A percentile compares a stretch with the other conserved stretches of the same genome.
Conservation (phyloP, 73 alveolate genomes). For the Urostyla sp. region DNA sequence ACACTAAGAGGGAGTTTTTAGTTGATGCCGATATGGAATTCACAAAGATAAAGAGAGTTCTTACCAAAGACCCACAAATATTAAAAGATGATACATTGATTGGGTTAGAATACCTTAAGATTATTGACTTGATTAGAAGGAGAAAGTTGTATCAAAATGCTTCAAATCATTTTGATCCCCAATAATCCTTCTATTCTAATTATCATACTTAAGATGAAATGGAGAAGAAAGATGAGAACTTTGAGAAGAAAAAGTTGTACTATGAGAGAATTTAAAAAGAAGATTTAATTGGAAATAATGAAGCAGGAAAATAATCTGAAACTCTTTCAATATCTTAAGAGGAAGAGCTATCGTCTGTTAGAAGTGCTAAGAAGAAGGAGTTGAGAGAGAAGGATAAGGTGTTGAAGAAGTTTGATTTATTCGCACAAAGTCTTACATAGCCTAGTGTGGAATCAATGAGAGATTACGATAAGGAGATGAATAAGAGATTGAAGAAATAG, state of each 20-base stretch:
- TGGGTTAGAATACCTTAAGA: constrained; percentile 51
- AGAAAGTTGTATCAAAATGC: constrained; percentile 44
- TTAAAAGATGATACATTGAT: constrained; percentile 69
- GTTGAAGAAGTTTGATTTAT: constrained; percentile 46
- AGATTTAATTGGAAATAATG: neutral
- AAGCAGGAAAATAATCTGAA: constrained; percentile 15
- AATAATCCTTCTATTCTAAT: neutral
- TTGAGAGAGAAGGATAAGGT: constrained; percentile 48
- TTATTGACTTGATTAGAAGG: constrained; percentile 54
- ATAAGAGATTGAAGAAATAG: neutral
- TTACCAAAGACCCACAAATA: constrained; percentile 58
- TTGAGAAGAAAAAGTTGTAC: neutral
- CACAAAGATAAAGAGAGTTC: constrained; percentile 55
- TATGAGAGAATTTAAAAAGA: neutral
- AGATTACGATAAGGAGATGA: neutral
- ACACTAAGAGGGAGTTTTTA: constrained; percentile 65
- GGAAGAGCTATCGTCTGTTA: neutral
- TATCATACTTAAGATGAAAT: neutral
- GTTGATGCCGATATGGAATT: constrained; percentile 63
- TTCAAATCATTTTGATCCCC: constrained; percentile 27
- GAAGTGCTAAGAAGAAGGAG: constrained; percentile 43
- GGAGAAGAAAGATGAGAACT: neutral
- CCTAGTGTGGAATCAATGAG: neutral
- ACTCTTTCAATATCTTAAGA: constrained; percentile 1
- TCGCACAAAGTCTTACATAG: constrained; percentile 4